Evolutionary conservation across 225 moss, liverwort and hornwort species (phyloP), one percentile per base, ranked within the genome.

Genomic region (Marchantia polymorpha): DNA sequence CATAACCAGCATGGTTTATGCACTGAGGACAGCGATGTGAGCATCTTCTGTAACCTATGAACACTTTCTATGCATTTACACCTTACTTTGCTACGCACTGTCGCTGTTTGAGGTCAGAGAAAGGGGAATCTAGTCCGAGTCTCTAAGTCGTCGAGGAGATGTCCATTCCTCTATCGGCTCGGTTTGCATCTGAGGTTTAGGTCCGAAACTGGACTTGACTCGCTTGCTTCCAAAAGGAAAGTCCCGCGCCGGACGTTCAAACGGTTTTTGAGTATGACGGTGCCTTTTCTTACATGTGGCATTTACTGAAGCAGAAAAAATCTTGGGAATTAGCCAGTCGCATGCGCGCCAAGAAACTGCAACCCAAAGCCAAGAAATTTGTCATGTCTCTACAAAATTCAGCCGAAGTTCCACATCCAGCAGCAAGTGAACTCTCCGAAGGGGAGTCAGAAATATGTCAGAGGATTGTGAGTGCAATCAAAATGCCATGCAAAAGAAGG

Each of bases 381-480:
- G 77, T 11, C 20, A 77, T 68, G 59, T 59, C 16, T 74, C 72
- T 59, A 51, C 54, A 73, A 31, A 50, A 63, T 29, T 26, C 22
- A 17, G n/a, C 66, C 77, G 77, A 61, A 12, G 23, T 31, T 15
- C 78, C 20, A 23, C 66, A 73, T 30, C 48, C 25, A 22, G 14
- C 77, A 25, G 67, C 80, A 2, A 74, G 55, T 73, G 73, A 20
- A 26, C 27, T 60, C 59, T 66, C 73, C 30, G 74, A 58, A 1
- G 82, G 29, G 12, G 58, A 82, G 59, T 52, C 27, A 64, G 83
- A 81, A 49, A 70, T 86, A 79, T 86, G 81, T 69, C 78, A 74
- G 70, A 83, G 77, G 25, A 86, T 86, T 81, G 86, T 86, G 72
- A 86, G 86, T 81, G 7, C 30, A 55, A 20, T 65, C 48, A 58